Evolutionary conservation across 2,329 filamentous ascomycete genomes (phyloP), one percentile per base, ranked within the genome.

Genomic region (Aureobasidium uvarum): DNA sequence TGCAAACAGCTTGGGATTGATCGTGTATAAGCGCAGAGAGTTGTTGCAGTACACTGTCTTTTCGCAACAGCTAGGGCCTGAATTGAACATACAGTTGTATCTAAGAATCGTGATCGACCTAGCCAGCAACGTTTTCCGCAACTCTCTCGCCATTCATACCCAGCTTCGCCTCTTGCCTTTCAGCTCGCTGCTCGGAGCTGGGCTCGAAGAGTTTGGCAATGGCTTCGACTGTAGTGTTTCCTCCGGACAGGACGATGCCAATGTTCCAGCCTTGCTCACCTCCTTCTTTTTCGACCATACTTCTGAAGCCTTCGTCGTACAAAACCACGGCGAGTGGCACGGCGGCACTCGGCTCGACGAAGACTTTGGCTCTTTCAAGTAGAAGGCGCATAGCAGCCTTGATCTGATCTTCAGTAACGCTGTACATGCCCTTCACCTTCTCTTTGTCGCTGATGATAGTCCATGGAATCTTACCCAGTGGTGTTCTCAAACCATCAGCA

Each of bases 401-500:
- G 75, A 98, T 97, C 81, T 96, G 86, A 64, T 88, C 87, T 76
- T 98, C 94, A 0, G 82, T 86, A 1, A 96, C 94, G 64, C 85
- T 84, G 77, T 85, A 89, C 71, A 96, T 85, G 0, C 85, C 88
- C 2, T 79, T 74, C 1, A 96, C 89, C 66, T 95, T 86, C n/a
- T 78, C 76, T 66, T 83, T 79, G 73, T 92, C 86, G 70, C 87
- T 87, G 70, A 97, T 89, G 45, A 97, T 81, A 8, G 74, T 77
- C 91, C 92, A 98, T 1, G 92, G 92, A 64, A 88, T 80, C 54
- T 80, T 74, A 0, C 93, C 93, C 0, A 97, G 84, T 0, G 91
- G 92, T 20, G 93, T 96, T 31, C 94, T 83, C 74, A 98, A 78
- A 0, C 94, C 94, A 77, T 98, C 94, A 0, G 92, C 94, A 41